A percentile compares a stretch with the other conserved stretches of the same genome.
These are phyloP conservation scores for Neohortaea acidophila DNA, from an alignment of 495 filamentous ascomycete species.

Conservation along the genomic window DNA sequence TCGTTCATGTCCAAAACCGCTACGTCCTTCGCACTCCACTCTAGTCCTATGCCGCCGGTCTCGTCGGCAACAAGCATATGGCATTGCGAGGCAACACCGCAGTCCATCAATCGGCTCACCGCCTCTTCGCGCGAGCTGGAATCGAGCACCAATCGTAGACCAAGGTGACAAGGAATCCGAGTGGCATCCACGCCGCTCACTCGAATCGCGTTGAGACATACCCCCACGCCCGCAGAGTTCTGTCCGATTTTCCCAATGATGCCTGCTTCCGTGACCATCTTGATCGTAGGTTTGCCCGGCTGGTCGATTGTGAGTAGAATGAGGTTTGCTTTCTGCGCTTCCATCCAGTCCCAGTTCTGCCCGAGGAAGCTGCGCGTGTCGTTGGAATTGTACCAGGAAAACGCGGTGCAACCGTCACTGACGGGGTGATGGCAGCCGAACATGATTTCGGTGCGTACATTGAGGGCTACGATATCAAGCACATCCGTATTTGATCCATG, in stretches of 20 bases:
- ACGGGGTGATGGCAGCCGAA: slow-evolving; percentile 49
- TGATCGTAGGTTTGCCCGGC: slow-evolving; percentile 32
- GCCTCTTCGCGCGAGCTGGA: slow-evolving; percentile 34
- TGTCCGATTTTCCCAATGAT: slow-evolving; percentile 59
- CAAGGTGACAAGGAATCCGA: slow-evolving; percentile 49
- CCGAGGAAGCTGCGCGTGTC: slow-evolving; percentile 32
- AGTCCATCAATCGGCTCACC: slow-evolving; percentile 33
- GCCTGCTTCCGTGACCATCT: slow-evolving; percentile 46
- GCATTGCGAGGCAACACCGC: slow-evolving; percentile 44
- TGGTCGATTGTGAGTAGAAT: slow-evolving; percentile 37
- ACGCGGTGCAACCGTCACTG: slow-evolving; percentile 48
- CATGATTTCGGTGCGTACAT: slow-evolving; percentile 52
- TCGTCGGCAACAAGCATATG: slow-evolving; percentile 48
- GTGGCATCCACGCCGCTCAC: slow-evolving; percentile 40
- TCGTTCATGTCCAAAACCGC: slow-evolving; percentile 34
- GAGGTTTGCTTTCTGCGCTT: slow-evolving; percentile 33
- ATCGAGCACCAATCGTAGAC: slow-evolving; percentile 44
- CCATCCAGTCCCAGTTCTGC: slow-evolving; percentile 51
- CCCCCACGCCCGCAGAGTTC: slow-evolving; percentile 46
- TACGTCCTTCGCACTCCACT: slow-evolving; percentile 41
- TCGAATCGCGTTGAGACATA: slow-evolving; percentile 52
- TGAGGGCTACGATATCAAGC: slow-evolving; percentile 47
- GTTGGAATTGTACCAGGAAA: slow-evolving; percentile 36
- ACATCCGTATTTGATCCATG: slow-evolving; percentile 39
- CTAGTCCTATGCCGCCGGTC: slow-evolving; percentile 38